Conservation (phyloP, 352 stramenopile genomes). For the Phytophthora brassicae region DNA sequence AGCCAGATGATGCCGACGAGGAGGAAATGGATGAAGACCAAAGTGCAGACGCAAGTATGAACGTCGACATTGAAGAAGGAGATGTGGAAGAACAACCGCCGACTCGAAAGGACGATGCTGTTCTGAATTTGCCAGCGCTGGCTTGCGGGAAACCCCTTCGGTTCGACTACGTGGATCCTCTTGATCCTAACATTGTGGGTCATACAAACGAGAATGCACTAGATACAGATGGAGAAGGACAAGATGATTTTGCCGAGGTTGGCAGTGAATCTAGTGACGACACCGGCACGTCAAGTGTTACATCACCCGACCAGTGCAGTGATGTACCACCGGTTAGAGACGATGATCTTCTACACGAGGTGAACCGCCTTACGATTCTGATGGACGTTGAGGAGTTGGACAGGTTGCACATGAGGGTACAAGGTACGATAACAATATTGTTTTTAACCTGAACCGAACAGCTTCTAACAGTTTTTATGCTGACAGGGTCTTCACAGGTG, state of each 20-base stretch:
- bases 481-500: not conserved
- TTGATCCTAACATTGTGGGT: not conserved
- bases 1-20: too few relatives aligned
- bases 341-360: not conserved
- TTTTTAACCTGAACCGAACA: not conserved
- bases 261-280: not conserved
- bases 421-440: not conserved
- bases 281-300: not conserved
- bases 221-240: not conserved
- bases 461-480: not conserved
- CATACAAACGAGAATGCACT: not conserved
- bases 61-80: too few relatives aligned
- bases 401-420: not conserved
- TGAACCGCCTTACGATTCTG: not conserved
- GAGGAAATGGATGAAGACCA: too few relatives aligned
- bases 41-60: too few relatives aligned
- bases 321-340: not conserved
- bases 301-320: too few relatives aligned
- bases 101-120: too few relatives aligned
- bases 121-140: too few relatives aligned
- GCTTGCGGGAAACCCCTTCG: not conserved
- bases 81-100: too few relatives aligned
- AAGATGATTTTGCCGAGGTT: not conserved
- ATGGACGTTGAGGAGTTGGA: not conserved
- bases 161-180: not conserved